Evolutionary conservation across 1,139 yeast species (phyloP).

Genomic region (Pneumocystis oryctolagi): DNA sequence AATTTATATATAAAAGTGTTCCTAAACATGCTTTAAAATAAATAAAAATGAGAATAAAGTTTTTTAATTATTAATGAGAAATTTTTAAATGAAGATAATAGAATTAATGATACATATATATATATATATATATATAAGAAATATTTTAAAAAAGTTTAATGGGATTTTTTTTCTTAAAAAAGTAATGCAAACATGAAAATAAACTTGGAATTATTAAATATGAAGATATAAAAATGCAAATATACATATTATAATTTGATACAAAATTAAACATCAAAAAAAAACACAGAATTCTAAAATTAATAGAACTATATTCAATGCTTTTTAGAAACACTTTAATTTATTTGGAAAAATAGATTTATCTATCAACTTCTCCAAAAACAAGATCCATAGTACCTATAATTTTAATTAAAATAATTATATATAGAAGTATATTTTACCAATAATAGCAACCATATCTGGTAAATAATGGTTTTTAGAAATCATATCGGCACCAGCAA

Average conservation of each 20-base stretch:
- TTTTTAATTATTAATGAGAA: no score
- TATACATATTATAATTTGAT: neutral
- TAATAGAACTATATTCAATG: neutral
- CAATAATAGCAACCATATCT: conserved; percentile 86
- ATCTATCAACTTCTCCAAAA: conserved; percentile 89
- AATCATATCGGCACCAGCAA: conserved; percentile 77
- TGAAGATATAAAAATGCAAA: neutral
- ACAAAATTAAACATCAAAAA: no score
- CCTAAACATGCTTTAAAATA: no score
- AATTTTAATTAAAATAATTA: neutral
- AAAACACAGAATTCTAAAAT: no score
- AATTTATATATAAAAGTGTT: no score
- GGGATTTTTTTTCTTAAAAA: no score
- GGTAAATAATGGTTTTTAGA: conserved; percentile 78
- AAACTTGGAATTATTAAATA: neutral
- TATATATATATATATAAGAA: no score
- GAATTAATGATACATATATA: no score
- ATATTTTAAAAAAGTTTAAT: no score
- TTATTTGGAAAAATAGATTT: conserved; percentile 14
- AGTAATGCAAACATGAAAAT: no score
- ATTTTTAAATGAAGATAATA: no score
- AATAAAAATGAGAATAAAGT: no score
- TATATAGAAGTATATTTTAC: conserved; percentile 56
- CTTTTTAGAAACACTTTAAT: neutral
- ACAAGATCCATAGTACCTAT: conserved; percentile 32